Conservation (phyloP, 2,329 filamentous ascomycete genomes). For the Penicillium brevicompactum region DNA sequence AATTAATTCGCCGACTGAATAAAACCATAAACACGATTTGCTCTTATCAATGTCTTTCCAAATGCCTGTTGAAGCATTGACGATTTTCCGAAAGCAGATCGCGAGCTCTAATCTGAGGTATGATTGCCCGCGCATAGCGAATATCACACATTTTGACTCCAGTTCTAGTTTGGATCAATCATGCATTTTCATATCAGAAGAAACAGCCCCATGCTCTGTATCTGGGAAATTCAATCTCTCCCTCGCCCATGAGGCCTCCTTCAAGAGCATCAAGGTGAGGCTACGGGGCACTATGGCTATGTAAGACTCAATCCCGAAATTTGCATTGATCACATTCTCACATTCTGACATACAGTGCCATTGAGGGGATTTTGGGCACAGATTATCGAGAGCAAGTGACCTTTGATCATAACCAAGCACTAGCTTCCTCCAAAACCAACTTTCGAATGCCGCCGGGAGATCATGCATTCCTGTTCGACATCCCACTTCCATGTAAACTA, state of each 20-base stretch:
- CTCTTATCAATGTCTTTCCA: background rate
- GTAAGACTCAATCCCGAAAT: constrained; percentile 3
- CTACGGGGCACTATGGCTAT: constrained; percentile 17
- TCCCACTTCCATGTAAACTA: constrained; percentile 12
- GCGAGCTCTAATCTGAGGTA: constrained; percentile 3
- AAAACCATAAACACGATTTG: background rate
- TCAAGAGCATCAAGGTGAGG: constrained; percentile 19
- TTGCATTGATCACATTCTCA: background rate
- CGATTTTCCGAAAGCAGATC: constrained; percentile 6
- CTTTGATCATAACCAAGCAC: constrained; percentile 10
- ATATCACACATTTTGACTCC: background rate
- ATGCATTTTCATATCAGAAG: constrained; percentile 18
- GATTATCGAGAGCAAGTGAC: constrained; percentile 15
- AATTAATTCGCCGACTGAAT: background rate
- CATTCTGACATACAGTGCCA: background rate
- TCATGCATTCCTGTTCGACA: constrained; percentile 23
- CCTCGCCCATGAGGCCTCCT: constrained; percentile 1
- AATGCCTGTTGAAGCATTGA: background rate
- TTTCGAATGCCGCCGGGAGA: constrained; percentile 21
- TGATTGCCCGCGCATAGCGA: background rate
- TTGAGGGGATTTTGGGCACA: constrained; percentile 1
- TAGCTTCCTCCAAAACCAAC: constrained; percentile 18
- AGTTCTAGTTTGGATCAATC: constrained; percentile 15
- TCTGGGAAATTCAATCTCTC: constrained; percentile 15
- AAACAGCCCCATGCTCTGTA: constrained; percentile 1